Evolutionary conservation across 1,284 basidiomycete genomes (phyloP).

Genomic region (Sphaerobolus stellatus): DNA sequence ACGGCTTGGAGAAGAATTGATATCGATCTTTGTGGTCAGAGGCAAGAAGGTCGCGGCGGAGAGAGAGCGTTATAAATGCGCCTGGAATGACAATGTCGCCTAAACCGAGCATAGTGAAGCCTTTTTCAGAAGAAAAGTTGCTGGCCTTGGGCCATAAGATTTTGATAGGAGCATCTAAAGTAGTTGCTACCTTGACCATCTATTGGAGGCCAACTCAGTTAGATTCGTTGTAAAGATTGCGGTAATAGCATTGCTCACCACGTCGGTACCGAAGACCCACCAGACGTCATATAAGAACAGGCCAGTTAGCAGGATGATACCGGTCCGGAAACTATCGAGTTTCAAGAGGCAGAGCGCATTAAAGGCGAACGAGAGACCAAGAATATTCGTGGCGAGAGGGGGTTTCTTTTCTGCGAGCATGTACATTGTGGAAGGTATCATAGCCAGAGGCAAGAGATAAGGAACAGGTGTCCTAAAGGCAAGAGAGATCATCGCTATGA

Average conservation of each 20-base stretch:
- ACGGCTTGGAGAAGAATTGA: constrained; percentile 54
- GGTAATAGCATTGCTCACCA: constrained; percentile 49
- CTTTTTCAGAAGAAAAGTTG: constrained; percentile 52
- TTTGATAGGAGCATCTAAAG: constrained; percentile 93
- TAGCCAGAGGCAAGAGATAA: constrained; percentile 60
- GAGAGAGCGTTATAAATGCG: constrained; percentile 83
- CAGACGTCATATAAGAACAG: constrained; percentile 90
- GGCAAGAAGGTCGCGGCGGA: constrained; percentile 81
- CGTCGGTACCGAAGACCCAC: constrained; percentile 84
- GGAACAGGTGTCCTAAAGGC: constrained; percentile 65
- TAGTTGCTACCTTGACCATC: constrained; percentile 93
- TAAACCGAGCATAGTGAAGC: constrained; percentile 90
- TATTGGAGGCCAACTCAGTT: constrained; percentile 27
- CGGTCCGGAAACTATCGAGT: constrained; percentile 90
- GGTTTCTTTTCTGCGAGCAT: constrained; percentile 52
- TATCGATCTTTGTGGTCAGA: constrained; percentile 29
- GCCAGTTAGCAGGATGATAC: constrained; percentile 75
- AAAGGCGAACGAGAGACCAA: constrained; percentile 83
- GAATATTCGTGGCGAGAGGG: constrained; percentile 74
- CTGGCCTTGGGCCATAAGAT: constrained; percentile 81
- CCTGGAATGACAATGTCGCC: constrained; percentile 92
- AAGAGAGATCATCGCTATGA: constrained; percentile 43
- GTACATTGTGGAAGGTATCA: constrained; percentile 70
- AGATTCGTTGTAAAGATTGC: constrained; percentile 9
- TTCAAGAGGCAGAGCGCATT: constrained; percentile 81